These are phyloP conservation scores for Acer yangbiense DNA, from an alignment of 345 rosid genomes.

Conservation along the genomic window DNA sequence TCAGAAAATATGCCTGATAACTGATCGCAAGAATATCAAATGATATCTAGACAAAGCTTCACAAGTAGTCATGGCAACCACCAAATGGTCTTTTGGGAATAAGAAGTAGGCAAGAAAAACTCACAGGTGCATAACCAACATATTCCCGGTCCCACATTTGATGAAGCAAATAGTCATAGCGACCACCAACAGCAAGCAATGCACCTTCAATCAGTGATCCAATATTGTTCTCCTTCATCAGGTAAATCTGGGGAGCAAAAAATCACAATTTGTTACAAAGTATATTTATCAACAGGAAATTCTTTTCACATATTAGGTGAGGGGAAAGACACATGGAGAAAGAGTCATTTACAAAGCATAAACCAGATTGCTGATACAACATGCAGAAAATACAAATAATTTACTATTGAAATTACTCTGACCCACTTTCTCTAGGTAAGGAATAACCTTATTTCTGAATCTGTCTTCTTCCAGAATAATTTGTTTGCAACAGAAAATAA, in stretches of 20 bases:
- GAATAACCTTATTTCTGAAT: too few species aligned
- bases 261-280: neutral
- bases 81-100: neutral
- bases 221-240: slow-evolving; percentile 64
- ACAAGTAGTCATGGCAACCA: neutral
- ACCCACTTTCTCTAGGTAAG: too few species aligned
- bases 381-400: neutral
- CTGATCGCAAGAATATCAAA: neutral
- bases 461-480: too few species aligned
- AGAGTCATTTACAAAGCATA: neutral
- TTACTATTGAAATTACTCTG: too few species aligned
- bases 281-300: neutral
- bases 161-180: slow-evolving; percentile 84
- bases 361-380: neutral
- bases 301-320: slow-evolving; percentile 3
- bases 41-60: neutral
- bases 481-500: too few species aligned
- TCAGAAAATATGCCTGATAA: neutral
- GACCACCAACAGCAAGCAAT: slow-evolving; percentile 92
- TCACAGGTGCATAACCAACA: slow-evolving; percentile 41
- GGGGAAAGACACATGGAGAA: neutral
- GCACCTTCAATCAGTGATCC: slow-evolving; percentile 71
- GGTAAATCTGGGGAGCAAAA: slow-evolving; percentile 53
- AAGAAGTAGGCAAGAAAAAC: slow-evolving; percentile 21
- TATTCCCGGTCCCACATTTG: slow-evolving; percentile 70